Base-by-base conservation (phyloP, 2,329 filamentous ascomycete genomes). In the Phialophora macrospora region DNA sequence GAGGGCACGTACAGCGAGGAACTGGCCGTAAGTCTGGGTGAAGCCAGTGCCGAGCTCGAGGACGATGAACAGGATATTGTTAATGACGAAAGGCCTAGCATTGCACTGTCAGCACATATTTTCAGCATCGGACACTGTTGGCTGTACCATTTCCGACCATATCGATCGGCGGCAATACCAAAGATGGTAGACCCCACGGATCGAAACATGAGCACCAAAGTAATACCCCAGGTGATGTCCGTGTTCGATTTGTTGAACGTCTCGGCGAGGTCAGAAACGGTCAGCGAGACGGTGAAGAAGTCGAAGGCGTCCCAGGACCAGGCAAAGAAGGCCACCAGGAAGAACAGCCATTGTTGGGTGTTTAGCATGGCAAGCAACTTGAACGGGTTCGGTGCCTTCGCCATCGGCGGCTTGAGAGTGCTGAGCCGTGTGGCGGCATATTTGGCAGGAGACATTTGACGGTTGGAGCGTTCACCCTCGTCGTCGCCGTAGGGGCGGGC, bases 281-380 rank as follows among this genome's bases (percentile, higher is more conserved):
- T 85, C 58, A 88, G 75, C 4, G 83, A 86, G 26, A 88, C 85
- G 26, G 85, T 86, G 76, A 87, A 88, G 77, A 87, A 88, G 72
- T 88, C 85, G 63, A 87, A 86, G 0, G 85, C 80, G 71, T 85
- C 83, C 81, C 82, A 84, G 1, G 79, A 78, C 83, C 85, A 72
- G 41, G 64, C 68, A 11, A 70, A 32, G 63, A 70, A 71, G n/a
- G 68, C 70, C 14, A 73, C 72, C 7, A 73, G 60, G 56, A 73
- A 73, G 60, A 73, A 73, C 24, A 73, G 61, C 72, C 72, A 73
- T 64, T 73, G 72, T 44, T 73, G 70, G 26, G 63, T 64, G 48
- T 72, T 72, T 32, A 73, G 62, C 68, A 72, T 58, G 30, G 61
- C 60, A 24, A 73, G 44, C 17, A 71, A 60, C 28, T 46, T 64